Evolutionary conservation across 257 asterid species (phyloP), one percentile per base, ranked within the genome.

Genomic region (Nicotiana tomentosiformis): DNA sequence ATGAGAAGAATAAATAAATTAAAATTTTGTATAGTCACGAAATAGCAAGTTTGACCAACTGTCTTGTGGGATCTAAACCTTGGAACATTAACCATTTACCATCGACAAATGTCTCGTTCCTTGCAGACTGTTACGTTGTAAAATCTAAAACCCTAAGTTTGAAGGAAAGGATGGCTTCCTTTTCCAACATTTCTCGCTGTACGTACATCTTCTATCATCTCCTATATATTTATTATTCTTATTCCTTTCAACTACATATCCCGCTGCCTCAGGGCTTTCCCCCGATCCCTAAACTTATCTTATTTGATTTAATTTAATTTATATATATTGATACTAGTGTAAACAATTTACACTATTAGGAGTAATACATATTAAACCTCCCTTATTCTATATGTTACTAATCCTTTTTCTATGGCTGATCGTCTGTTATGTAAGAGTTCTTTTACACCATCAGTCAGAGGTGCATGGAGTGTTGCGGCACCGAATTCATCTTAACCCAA

Each of bases 161-260:
- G 35, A 72, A 83, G 69, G 77, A 76, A 81, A 79, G 82, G 87
- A 29, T 80, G 92, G 93, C 89, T 90, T 88, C 89, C 68, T 88
- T 89, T 86, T 67, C 90, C 89, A 81, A 89, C 78, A 83, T 82
- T 23, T 85, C 82, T 78, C 82, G 51, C 84, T 66, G 65, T 20
- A 53, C 65, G 77, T 85, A 64, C 18, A 64, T 64, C 7, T 26
- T 26, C 69, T 12, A 53, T 4, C 4, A 53, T 4, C 15, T 26
- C 6, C 26, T 11, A 9, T 10, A 37, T 11, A 70, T 17, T 11
- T 39, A 70, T 70, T 70, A 39, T 43, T 70, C 12, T 66, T 66
- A 43, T 70, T 72, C 10, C 51, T 14, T 60, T 58, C 78, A 10
- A 26, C 51, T 86, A 68, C 91, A 85, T 79, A 88, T 88, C 91